These are phyloP conservation scores for Russula dissimulans DNA, from an alignment of 768 basidiomycete species.

Conservation along the genomic window DNA sequence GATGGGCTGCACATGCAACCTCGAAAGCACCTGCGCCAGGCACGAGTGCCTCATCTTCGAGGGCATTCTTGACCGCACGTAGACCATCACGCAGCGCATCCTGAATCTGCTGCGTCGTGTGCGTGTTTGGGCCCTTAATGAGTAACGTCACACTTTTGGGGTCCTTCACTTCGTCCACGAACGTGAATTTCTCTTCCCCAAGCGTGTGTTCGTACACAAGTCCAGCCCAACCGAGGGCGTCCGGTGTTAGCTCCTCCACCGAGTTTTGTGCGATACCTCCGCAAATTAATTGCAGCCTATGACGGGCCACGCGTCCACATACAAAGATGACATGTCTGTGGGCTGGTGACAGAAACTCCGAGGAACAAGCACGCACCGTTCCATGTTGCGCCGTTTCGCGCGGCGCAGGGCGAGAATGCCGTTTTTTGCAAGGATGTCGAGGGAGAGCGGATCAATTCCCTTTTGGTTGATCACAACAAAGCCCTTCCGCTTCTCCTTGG, in stretches of 20 bases:
- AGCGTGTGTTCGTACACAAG: constrained; percentile 98
- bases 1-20: constrained; percentile 79
- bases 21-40: constrained; percentile 99
- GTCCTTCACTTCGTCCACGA: constrained; percentile 91
- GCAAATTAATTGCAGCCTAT: constrained; percentile 83
- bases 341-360: constrained; percentile 1
- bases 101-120: constrained; percentile 93
- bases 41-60: constrained; percentile 82
- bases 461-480: constrained; percentile 99
- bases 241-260: constrained; percentile 89
- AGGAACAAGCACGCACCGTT: constrained; percentile 50
- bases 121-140: constrained; percentile 95
- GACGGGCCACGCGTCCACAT: not conserved
- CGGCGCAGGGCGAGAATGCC: constrained; percentile 90
- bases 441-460: constrained; percentile 93
- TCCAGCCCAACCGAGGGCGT: constrained; percentile 92
- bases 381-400: constrained; percentile 98
- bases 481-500: constrained; percentile 69
- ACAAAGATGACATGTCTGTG: not conserved
- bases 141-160: constrained; percentile 93
- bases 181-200: constrained; percentile 98
- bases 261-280: constrained; percentile 97
- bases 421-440: constrained; percentile 94
- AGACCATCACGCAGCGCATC: constrained; percentile 98
- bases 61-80: constrained; percentile 90